Evolutionary conservation across 2,329 filamentous ascomycete species (phyloP), one percentile per base, ranked within the genome.

Genomic region (Cryphonectria naterciae): DNA sequence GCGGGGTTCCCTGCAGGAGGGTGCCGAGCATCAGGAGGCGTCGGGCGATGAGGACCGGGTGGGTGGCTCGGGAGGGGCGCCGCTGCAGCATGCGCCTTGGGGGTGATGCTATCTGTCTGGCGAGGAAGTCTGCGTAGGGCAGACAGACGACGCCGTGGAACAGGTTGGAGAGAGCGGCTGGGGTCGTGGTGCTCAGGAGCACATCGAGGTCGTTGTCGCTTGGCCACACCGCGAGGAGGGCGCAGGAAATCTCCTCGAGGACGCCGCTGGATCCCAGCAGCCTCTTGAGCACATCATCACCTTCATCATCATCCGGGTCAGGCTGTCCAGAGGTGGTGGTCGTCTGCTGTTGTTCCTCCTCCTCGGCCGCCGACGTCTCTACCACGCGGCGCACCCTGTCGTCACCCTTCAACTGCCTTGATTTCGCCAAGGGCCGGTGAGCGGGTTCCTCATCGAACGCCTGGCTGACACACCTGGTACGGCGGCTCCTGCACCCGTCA

Each of bases 391-490:
- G 75, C 15, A 81, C 70, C n/a, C 79, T 76, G 54, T 81, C 76
- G 72, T 2, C 77, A 39, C 73, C 70, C 69, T 75, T 39, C 71
- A 7, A 8, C 17, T 6, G 74, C 19, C 68, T 73, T 13, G 67
- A 32, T 39, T 70, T 64, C 1, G 74, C 71, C 22, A 49, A n/a
- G 22, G 46, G 69, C 73, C 13, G 66, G 32, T 28, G 72, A 49
- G 19, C 65, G 0, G 74, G 71, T 5, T 79, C 75, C 28, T 85
- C 81, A 10, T 73, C 77, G 25, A 81, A 80, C 54, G 87, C 84
- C 73, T 88, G 86, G 69, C 83, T 80, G 39, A 85, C 74, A 68
- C 85, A 86, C 46, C 72, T 73, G 0, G 79, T 77, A 0, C 80
- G 78, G 1, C 64, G 81, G 10, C 81, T 75, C 37, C 80, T 77